A percentile compares a stretch with the other conserved stretches of the same genome.
These are phyloP conservation scores for Colletotrichum sp. DNA, from an alignment of 2,329 filamentous ascomycete species.

Conservation along the genomic window DNA sequence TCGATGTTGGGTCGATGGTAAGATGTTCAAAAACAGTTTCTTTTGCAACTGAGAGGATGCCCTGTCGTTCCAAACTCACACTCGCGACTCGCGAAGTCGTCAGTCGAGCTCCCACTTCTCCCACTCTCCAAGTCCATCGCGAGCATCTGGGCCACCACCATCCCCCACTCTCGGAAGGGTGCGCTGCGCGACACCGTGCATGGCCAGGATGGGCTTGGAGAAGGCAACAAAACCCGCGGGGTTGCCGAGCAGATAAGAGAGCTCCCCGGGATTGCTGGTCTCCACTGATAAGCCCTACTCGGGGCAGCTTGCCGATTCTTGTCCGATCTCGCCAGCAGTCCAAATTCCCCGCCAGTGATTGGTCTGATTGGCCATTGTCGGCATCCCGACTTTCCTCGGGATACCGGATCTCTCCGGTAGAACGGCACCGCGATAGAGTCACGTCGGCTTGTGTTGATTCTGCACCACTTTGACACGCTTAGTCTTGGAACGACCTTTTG, in stretches of 20 bases:
- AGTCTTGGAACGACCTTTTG: neutral
- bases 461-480: neutral
- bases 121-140: neutral
- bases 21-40: neutral
- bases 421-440: neutral
- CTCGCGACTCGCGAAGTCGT: neutral
- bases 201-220: neutral
- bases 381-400: neutral
- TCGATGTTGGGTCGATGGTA: neutral
- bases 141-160: neutral
- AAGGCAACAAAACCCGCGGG: neutral
- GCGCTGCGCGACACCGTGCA: neutral
- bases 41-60: neutral
- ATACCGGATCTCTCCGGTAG: neutral
- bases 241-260: neutral
- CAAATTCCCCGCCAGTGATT: neutral
- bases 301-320: neutral
- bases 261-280: neutral
- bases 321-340: neutral
- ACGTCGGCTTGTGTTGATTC: neutral
- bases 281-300: neutral
- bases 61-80: neutral
- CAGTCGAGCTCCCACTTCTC: neutral
- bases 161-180: conserved; percentile 1
- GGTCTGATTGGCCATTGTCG: neutral